These are phyloP conservation scores for Pseudoneurospora amorphoporcata DNA, from an alignment of 495 filamentous ascomycete species.

Conservation along the genomic window DNA sequence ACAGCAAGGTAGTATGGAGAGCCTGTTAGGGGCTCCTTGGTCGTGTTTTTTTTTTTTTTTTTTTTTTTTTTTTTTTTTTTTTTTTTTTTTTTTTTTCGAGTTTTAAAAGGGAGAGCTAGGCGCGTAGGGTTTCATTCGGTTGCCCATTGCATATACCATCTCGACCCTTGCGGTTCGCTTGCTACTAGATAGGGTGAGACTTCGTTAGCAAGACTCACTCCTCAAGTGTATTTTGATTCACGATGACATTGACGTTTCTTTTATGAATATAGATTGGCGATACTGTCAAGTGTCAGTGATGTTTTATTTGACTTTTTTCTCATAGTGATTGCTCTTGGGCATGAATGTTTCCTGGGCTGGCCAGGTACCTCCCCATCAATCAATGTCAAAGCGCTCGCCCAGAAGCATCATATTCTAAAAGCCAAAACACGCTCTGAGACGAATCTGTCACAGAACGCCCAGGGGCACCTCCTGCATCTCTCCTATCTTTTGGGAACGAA, in stretches of 20 bases:
- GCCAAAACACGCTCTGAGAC: slow-evolving; percentile 41
- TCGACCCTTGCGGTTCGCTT: background rate
- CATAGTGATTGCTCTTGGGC: background rate
- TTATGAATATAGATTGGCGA: too few relatives aligned
- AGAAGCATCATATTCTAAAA: slow-evolving; percentile 12
- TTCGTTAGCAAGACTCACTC: background rate
- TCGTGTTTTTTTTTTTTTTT: background rate
- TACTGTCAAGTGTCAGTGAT: too few relatives aligned
- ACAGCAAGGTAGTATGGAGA: background rate
- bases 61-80: too few relatives aligned
- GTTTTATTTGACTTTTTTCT: background rate
- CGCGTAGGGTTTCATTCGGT: background rate
- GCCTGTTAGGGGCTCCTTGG: background rate
- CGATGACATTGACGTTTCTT: too few relatives aligned
- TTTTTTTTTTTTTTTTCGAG: too few relatives aligned
- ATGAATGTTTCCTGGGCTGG: too few relatives aligned
- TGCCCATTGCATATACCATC: background rate
- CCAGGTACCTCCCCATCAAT: background rate
- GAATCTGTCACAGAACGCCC: slow-evolving; percentile 33
- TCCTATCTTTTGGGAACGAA: background rate
- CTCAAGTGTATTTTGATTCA: background rate
- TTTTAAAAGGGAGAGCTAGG: background rate
- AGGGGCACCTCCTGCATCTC: slow-evolving; percentile 15
- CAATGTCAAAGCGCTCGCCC: background rate
- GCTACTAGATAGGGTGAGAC: background rate